A percentile compares a stretch with the other conserved stretches of the same genome.
Evolutionary conservation across 2,329 filamentous ascomycete genomes (phyloP).

Genomic region (Fusarium circinatum): DNA sequence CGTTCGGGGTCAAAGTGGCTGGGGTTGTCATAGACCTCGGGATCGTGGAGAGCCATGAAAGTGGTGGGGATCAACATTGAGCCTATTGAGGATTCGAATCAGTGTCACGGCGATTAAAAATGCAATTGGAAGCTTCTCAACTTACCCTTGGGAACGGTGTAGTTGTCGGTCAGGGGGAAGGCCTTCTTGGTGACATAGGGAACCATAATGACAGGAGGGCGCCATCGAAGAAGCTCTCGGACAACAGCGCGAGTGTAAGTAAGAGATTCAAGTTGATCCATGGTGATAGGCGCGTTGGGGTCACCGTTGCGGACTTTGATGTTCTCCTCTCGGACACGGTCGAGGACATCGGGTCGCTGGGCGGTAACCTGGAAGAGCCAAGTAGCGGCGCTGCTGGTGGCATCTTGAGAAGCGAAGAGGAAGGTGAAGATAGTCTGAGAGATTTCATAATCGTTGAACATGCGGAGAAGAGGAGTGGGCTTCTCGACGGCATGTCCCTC

Average conservation of each 20-base stretch:
- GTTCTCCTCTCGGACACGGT: constrained; percentile 93
- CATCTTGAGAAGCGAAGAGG: constrained; percentile 96
- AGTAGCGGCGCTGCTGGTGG: constrained; percentile 90
- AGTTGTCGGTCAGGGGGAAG: constrained; percentile 87
- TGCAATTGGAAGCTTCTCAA: not conserved
- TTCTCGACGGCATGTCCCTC: constrained; percentile 78
- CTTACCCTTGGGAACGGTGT: constrained; percentile 89
- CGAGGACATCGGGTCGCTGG: constrained; percentile 90
- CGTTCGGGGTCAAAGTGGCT: constrained; percentile 91
- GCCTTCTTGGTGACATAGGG: constrained; percentile 94
- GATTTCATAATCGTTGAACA: constrained; percentile 92
- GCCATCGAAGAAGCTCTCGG: constrained; percentile 90
- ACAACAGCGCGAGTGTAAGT: constrained; percentile 92
- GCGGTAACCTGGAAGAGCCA: constrained; percentile 97
- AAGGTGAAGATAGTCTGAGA: constrained; percentile 95
- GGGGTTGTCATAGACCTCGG: constrained; percentile 89
- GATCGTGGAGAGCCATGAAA: constrained; percentile 90
- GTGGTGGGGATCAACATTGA: constrained; percentile 95
- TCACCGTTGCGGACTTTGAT: constrained; percentile 79
- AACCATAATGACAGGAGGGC: constrained; percentile 96
- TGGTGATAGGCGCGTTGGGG: constrained; percentile 72
- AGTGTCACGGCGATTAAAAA: constrained; percentile 2
- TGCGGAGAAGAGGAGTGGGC: constrained; percentile 82
- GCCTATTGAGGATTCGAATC: constrained; percentile 55
- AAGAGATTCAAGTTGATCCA: constrained; percentile 90